Base-by-base conservation (phyloP, 371 early-diverging fungal genomes). In the Lichtheimia ornata region DNA sequence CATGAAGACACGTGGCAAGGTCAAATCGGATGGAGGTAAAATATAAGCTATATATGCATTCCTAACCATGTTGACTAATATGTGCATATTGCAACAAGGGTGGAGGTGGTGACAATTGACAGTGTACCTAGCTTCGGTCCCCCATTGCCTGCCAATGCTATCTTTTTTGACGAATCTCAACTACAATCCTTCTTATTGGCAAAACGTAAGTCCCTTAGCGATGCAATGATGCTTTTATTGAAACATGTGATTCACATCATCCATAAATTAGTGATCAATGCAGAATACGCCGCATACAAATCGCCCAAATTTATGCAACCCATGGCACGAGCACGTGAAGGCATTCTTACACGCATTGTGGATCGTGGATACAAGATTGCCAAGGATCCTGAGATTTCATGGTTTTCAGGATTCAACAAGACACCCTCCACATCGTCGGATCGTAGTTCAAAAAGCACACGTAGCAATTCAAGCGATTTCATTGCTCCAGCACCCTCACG, bases 271-370 rank as follows among this genome's bases (percentile, higher is more conserved):
- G 82, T 82, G 71, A 81, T 93, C 28, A 93, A 92, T 68, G 93
- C 88, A 18, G 91, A 92, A 64, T 88, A 91, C 64, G 89, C 93
- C 13, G 90, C 91, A 2, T 84, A 87, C 64, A 89, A 89, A 65
- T 87, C 93, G 43, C 91, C 91, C 4, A 82, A 84, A 57, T 73
- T 87, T 58, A 64, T 80, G 12, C 66, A 72, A 27, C 84, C 84
- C 15, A 84, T 84, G 70, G 80, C 73, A 47, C 70, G 87, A 52
- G 86, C 87, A 20, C 79, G 87, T 6, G 80, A 82, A 63, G 84
- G 84, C 15, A 82, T 84, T 59, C 63, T 86, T 51, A 67, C 70
- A 13, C 76, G 71, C 56, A 50, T 82, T 44, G 82, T 83, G 0
- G 77, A 82, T 18, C 79, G 69, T 47, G 74, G 69, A 0, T 65